Percentiles rank a stretch among this genome's conserved stretches.
Evolutionary conservation across 2,329 filamentous ascomycete genomes (phyloP).

Genomic region (Graphiopsis chlorocephala): DNA sequence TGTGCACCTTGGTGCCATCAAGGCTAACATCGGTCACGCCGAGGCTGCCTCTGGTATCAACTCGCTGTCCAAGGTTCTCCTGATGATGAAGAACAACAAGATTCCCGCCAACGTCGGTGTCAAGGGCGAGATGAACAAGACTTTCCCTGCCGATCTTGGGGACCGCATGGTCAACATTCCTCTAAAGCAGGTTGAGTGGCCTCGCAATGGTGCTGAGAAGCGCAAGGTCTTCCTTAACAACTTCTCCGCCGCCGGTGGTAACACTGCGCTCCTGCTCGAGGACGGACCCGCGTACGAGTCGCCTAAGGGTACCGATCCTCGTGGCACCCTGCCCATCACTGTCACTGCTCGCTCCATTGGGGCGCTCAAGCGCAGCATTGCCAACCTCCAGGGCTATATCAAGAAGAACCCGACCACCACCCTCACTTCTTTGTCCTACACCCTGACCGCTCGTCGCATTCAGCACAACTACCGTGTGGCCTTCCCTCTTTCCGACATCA

Average conservation of each 20-base stretch:
- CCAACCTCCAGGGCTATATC: conserved; percentile 47
- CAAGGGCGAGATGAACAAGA: conserved; percentile 56
- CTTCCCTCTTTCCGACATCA: conserved; percentile 47
- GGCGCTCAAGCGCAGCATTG: conserved; percentile 52
- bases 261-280: conserved; percentile 53
- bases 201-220: conserved; percentile 48
- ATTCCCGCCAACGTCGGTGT: conserved; percentile 56
- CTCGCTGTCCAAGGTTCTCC: conserved; percentile 51
- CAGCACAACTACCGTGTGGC: conserved; percentile 54
- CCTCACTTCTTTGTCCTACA: conserved; percentile 51
- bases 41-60: conserved; percentile 56
- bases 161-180: conserved; percentile 55
- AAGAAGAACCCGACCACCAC: conserved; percentile 45
- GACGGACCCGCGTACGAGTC: conserved; percentile 47
- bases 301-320: conserved; percentile 44
- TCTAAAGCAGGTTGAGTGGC: conserved; percentile 44
- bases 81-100: conserved; percentile 54
- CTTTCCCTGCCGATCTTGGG: conserved; percentile 51
- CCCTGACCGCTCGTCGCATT: conserved; percentile 52
- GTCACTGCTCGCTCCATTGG: conserved; percentile 52
- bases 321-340: conserved; percentile 47
- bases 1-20: conserved; percentile 54
- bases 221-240: conserved; percentile 53
- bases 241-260: conserved; percentile 54
- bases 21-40: conserved; percentile 55